phyloP scores from a whole-genome alignment of 2,329 filamentous ascomycete genomes.

The Colletotrichum simmondsii region DNA sequence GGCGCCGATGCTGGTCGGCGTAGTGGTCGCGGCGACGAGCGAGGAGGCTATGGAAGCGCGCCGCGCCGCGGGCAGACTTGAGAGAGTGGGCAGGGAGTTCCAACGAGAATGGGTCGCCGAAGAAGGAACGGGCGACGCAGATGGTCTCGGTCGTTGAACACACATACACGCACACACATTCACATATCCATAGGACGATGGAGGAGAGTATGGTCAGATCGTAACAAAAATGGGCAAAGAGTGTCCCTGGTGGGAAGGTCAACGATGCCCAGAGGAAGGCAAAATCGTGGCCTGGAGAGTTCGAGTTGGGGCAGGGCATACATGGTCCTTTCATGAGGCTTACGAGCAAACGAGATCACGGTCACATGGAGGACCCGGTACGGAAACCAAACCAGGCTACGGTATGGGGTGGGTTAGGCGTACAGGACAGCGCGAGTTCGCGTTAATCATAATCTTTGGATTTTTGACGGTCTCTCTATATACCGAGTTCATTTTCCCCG shows the following conservation, averaged over 20 bases:
- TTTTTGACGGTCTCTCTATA: constrained; percentile 34
- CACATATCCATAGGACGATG: neutral
- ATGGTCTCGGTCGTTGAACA: constrained; percentile 4
- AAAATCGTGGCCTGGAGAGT: neutral
- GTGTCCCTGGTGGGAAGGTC: neutral
- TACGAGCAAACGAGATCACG: constrained; percentile 26
- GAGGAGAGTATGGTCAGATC: neutral
- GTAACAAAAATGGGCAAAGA: neutral
- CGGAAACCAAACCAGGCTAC: constrained; percentile 9
- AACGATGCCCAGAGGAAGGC: neutral
- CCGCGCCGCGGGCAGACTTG: constrained; percentile 62
- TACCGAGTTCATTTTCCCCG: constrained; percentile 35
- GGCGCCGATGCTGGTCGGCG: constrained; percentile 64
- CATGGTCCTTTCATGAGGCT: constrained; percentile 7
- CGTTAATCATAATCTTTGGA: constrained; percentile 36
- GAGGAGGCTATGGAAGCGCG: constrained; percentile 62
- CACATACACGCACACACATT: no score
- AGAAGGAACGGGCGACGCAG: constrained; percentile 29
- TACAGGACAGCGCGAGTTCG: constrained; percentile 17
- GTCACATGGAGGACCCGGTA: constrained; percentile 4
- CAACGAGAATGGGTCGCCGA: constrained; percentile 63
- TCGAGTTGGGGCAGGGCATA: neutral
- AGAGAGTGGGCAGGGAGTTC: constrained; percentile 64
- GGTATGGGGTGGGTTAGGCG: constrained; percentile 13
- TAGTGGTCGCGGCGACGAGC: constrained; percentile 62